Conservation (phyloP, 1,139 yeast species). For the Yamadazyma friedrichii region DNA sequence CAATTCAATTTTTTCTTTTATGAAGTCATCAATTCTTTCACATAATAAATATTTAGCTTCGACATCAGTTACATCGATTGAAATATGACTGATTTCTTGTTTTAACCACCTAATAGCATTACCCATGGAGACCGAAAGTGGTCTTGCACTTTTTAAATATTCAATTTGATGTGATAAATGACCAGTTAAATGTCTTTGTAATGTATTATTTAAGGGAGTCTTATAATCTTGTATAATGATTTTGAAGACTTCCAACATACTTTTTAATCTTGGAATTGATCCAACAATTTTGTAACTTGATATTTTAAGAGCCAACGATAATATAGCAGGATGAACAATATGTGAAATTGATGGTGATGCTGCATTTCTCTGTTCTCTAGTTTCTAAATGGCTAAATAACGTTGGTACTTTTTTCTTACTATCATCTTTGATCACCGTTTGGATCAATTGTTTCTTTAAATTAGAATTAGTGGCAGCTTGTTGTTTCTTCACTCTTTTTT, state of each 20-base stretch:
- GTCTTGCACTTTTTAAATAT: conserved; percentile 86
- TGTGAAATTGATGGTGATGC: conserved; percentile 60
- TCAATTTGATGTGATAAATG: conserved; percentile 95
- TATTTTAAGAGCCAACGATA: conserved; percentile 75
- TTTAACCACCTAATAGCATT: conserved; percentile 96
- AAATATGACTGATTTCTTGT: conserved; percentile 81
- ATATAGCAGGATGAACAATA: conserved; percentile 84
- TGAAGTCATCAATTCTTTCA: conserved; percentile 73
- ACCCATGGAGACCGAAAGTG: conserved; percentile 93
- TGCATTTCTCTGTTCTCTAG: conserved; percentile 74
- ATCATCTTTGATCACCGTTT: conserved; percentile 47
- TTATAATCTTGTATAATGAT: conserved; percentile 74
- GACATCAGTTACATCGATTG: conserved; percentile 68
- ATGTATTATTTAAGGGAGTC: conserved; percentile 83
- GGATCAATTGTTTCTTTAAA: conserved; percentile 55
- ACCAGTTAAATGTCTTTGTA: conserved; percentile 84
- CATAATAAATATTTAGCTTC: conserved; percentile 70
- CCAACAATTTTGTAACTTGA: conserved; percentile 89
- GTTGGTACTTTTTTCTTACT: conserved; percentile 50
- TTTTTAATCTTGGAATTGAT: conserved; percentile 77
- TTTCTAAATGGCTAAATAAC: conserved; percentile 85
- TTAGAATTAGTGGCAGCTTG: conserved; percentile 45
- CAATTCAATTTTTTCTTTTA: conserved; percentile 79
- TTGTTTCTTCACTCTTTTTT: conserved; percentile 40
- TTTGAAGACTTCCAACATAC: conserved; percentile 85